These are phyloP conservation scores for Sporothrix pseudoabietina DNA, from an alignment of 2,329 filamentous ascomycete genomes.

Conservation along the genomic window DNA sequence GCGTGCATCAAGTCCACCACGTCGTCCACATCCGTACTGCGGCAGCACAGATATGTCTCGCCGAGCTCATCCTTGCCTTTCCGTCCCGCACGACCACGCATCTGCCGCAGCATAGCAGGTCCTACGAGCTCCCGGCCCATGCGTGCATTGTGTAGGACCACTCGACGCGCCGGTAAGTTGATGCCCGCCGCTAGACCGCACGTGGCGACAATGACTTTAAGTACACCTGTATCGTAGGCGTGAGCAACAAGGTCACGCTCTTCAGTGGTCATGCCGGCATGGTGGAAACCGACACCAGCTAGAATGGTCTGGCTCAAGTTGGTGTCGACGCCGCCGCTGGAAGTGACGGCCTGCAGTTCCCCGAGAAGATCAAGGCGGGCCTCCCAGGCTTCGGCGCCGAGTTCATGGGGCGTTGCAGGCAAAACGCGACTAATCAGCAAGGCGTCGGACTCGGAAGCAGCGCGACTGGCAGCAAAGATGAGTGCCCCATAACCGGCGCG, in stretches of 20 bases:
- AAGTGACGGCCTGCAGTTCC: conserved; percentile 62
- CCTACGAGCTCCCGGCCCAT: conserved; percentile 79
- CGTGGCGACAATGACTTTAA: conserved; percentile 74
- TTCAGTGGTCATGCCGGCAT: conserved; percentile 71
- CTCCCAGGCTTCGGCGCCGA: conserved; percentile 54
- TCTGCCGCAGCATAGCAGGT: conserved; percentile 77
- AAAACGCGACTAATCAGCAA: conserved; percentile 67
- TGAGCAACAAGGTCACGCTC: conserved; percentile 71
- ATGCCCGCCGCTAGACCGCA: conserved; percentile 83
- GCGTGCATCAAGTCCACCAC: conserved; percentile 72
- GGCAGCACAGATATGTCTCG: conserved; percentile 76
- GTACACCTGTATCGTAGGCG: conserved; percentile 67
- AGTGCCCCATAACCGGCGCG: conserved; percentile 69
- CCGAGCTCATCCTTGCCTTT: conserved; percentile 78
- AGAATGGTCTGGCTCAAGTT: conserved; percentile 65
- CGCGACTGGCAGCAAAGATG: conserved; percentile 72
- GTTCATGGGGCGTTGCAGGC: conserved; percentile 50
- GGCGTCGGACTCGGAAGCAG: conserved; percentile 69
- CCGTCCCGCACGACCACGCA: conserved; percentile 75
- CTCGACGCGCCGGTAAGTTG: conserved; percentile 71
- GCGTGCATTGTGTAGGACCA: conserved; percentile 72
- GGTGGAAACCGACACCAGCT: conserved; percentile 71
- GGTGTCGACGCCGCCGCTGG: conserved; percentile 64
- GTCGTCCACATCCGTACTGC: conserved; percentile 66
- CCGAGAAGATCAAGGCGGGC: conserved; percentile 65